phyloP scores from a whole-genome alignment of 768 basidiomycete genomes.

The Pleurotus giganteus region DNA sequence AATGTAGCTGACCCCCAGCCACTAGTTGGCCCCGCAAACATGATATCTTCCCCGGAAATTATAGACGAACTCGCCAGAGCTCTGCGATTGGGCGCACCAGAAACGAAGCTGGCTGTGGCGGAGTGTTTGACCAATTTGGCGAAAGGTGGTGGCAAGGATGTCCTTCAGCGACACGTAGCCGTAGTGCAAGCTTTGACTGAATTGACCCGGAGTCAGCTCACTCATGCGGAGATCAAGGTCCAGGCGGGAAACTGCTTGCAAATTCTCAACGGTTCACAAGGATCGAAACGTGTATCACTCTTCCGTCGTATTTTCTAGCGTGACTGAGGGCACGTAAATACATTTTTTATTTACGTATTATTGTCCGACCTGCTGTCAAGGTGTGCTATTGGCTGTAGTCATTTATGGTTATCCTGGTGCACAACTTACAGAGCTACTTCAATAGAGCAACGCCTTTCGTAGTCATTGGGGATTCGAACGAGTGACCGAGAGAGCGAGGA shows the following conservation, averaged over 20 bases:
- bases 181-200: not conserved
- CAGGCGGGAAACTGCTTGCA: not conserved
- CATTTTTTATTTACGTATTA: not conserved
- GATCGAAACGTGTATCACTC: not conserved
- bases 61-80: not conserved
- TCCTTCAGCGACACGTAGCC: not conserved
- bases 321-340: not conserved
- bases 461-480: constrained; percentile 47
- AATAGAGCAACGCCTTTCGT: constrained; percentile 44
- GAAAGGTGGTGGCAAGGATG: not conserved
- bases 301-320: not conserved
- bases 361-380: too few relatives aligned
- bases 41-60: not conserved
- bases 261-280: not conserved
- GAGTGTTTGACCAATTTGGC: not conserved
- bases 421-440: constrained; percentile 31
- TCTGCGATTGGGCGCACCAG: not conserved
- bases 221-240: not conserved
- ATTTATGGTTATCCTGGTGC: not conserved
- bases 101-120: not conserved
- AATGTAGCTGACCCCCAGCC: not conserved
- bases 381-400: too few relatives aligned
- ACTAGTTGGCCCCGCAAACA: not conserved
- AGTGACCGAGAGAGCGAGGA: constrained; percentile 34
- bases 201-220: not conserved